Conservation (phyloP, 1,139 yeast genomes). For the Geotrichum reessii region DNA sequence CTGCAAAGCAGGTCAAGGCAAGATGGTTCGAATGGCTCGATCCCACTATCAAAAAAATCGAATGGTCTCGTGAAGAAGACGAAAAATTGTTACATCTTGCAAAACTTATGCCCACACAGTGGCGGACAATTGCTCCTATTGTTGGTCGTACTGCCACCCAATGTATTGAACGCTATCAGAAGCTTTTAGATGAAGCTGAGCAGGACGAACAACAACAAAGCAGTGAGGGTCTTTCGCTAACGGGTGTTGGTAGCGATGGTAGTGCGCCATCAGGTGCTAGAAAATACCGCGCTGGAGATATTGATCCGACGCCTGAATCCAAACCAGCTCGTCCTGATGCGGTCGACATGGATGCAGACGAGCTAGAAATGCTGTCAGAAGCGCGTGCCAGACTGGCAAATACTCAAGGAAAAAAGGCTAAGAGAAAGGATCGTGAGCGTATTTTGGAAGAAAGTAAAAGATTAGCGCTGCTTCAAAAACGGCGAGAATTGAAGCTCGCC, state of each 20-base stretch:
- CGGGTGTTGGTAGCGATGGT: slow-evolving; percentile 56
- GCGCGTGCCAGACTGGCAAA: slow-evolving; percentile 89
- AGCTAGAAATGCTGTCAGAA: slow-evolving; percentile 85
- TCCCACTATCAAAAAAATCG: slow-evolving; percentile 58
- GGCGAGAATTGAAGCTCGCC: slow-evolving; percentile 81
- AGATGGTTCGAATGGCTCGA: slow-evolving; percentile 89
- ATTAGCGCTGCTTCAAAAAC: slow-evolving; percentile 68
- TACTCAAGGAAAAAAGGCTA: slow-evolving; percentile 93
- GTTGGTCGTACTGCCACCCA: slow-evolving; percentile 83
- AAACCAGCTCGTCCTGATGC: slow-evolving; percentile 79
- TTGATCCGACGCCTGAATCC: slow-evolving; percentile 72
- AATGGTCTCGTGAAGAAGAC: slow-evolving; percentile 78
- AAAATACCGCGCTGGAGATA: slow-evolving; percentile 43
- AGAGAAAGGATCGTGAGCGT: slow-evolving; percentile 81
- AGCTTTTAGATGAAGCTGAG: slow-evolving; percentile 55
- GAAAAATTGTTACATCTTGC: slow-evolving; percentile 62
- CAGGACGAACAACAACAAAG: slow-evolving; percentile 34
- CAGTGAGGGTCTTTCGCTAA: slow-evolving; percentile 39
- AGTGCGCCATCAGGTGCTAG: slow-evolving; percentile 19
- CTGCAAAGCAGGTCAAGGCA: slow-evolving; percentile 88
- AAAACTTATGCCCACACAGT: slow-evolving; percentile 77
- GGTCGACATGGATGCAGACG: slow-evolving; percentile 78
- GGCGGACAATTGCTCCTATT: slow-evolving; percentile 81
- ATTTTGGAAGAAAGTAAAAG: slow-evolving; percentile 69
- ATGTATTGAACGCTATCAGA: slow-evolving; percentile 83